Evolutionary conservation across 2,329 filamentous ascomycete species (phyloP).

Genomic region (Colletotrichum sp.): DNA sequence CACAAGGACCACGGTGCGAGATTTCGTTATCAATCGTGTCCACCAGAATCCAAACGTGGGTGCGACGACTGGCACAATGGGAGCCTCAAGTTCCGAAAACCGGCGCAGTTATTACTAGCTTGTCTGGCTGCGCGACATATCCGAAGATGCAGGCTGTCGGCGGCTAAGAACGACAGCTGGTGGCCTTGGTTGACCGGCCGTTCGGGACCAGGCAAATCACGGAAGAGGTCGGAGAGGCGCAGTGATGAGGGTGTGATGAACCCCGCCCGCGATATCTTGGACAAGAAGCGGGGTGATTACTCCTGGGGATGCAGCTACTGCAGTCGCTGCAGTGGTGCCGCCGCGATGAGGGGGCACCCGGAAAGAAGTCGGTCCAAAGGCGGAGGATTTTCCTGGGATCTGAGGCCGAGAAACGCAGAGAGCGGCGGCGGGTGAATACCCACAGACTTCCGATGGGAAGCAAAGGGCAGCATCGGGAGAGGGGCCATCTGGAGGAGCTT

Average conservation of each 20-base stretch:
- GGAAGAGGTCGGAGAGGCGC: slow-evolving; percentile 18
- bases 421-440: slow-evolving; percentile 10
- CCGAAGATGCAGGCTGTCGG: not conserved
- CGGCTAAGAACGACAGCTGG: not conserved
- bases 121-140: slow-evolving; percentile 4
- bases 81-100: slow-evolving; percentile 4
- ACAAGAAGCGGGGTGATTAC: slow-evolving; percentile 16
- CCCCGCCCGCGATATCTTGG: slow-evolving; percentile 17
- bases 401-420: not conserved
- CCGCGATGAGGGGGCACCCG: slow-evolving; percentile 5
- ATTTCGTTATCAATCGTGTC: slow-evolving; percentile 17
- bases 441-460: slow-evolving; percentile 4
- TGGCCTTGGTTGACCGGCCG: slow-evolving; percentile 3
- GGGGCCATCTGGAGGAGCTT: slow-evolving; percentile 4
- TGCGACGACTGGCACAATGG: slow-evolving; percentile 9
- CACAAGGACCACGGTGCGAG: slow-evolving; percentile 15
- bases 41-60: slow-evolving; percentile 19
- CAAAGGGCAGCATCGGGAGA: slow-evolving; percentile 4
- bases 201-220: slow-evolving; percentile 5
- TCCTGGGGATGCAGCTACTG: slow-evolving; percentile 4
- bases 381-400: slow-evolving; percentile 16
- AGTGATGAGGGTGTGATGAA: slow-evolving; percentile 15
- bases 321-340: slow-evolving; percentile 11
- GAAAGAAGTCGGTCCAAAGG: slow-evolving; percentile 14
- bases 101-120: not conserved